Evolutionary conservation across 345 rosid genomes (phyloP).

Genomic region (Rhodamnia argentea): DNA sequence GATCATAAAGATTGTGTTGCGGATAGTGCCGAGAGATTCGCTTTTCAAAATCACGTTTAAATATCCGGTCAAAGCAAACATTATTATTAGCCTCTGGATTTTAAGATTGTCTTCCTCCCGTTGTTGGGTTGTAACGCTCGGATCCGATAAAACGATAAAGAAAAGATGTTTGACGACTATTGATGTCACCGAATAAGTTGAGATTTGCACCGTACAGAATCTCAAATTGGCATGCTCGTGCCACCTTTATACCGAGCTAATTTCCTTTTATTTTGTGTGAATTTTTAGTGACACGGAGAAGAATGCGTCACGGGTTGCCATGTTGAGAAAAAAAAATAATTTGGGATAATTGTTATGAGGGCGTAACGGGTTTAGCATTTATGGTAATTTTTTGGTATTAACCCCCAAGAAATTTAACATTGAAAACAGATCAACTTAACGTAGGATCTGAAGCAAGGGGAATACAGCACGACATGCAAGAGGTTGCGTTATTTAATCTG

Average conservation of each 20-base stretch:
- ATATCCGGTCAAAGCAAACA: background rate
- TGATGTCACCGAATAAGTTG: too few relatives aligned
- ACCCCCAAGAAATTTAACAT: background rate
- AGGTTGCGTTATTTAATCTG: background rate
- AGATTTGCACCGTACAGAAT: too few relatives aligned
- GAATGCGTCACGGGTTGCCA: background rate
- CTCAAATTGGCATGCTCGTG: background rate
- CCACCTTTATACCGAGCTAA: background rate
- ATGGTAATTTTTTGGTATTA: background rate
- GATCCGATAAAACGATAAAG: too few relatives aligned
- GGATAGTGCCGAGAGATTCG: background rate
- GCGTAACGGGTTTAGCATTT: background rate
- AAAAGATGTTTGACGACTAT: too few relatives aligned
- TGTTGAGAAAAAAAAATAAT: background rate
- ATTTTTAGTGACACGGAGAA: background rate
- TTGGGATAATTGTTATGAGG: accelerated
- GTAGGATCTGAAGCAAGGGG: background rate
- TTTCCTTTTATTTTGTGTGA: too few relatives aligned
- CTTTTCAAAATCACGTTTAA: background rate
- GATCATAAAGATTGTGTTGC: background rate
- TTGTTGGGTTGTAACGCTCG: too few relatives aligned
- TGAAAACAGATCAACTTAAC: background rate
- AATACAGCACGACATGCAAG: background rate
- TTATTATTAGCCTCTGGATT: background rate
- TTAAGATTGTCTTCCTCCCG: too few relatives aligned